Conservation (phyloP, 106 monocot genomes). For the Cymbidium sinense region DNA sequence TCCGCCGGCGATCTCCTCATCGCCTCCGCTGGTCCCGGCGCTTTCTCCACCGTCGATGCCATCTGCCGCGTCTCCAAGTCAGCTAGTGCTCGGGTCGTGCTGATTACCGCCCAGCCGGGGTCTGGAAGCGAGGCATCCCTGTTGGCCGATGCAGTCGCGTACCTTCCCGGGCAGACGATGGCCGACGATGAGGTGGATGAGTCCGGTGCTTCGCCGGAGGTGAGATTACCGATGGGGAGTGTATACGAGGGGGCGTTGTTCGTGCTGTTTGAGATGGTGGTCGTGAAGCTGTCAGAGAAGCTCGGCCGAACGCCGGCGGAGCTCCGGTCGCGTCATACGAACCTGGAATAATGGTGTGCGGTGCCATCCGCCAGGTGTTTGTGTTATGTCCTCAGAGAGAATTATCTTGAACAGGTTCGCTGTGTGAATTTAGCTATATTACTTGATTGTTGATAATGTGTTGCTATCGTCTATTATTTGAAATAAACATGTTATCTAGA, state of each 20-base stretch:
- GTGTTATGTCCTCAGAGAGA: not conserved
- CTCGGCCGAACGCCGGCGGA: conserved; percentile 33
- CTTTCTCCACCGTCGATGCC: conserved; percentile 87
- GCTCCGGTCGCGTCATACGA: conserved; percentile 72
- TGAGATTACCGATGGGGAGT: conserved; percentile 79
- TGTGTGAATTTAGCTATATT: no score
- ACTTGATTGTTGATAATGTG: no score
- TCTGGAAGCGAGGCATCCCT: conserved; percentile 36
- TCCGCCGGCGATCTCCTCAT: conserved; percentile 72
- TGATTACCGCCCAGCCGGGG: conserved; percentile 64
- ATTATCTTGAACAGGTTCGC: not conserved
- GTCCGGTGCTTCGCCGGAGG: not conserved
- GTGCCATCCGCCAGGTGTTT: not conserved
- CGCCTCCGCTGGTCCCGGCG: conserved; percentile 81
- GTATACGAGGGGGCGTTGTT: conserved; percentile 94
- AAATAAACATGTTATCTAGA: no score
- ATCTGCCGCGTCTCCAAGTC: conserved; percentile 56
- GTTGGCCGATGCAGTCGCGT: conserved; percentile 50
- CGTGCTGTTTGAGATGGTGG: conserved; percentile 92
- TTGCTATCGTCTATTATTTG: no score
- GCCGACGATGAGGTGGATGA: conserved; percentile 56
- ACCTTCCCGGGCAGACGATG: conserved; percentile 80
- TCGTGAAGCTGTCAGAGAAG: conserved; percentile 37
- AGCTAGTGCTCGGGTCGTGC: conserved; percentile 48
- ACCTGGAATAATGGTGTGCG: conserved; percentile 44